Percentiles rank a stretch among this genome's conserved stretches.
Evolutionary conservation across 2,329 filamentous ascomycete genomes (phyloP).

Genomic region (Ascosphaera pollenicola): DNA sequence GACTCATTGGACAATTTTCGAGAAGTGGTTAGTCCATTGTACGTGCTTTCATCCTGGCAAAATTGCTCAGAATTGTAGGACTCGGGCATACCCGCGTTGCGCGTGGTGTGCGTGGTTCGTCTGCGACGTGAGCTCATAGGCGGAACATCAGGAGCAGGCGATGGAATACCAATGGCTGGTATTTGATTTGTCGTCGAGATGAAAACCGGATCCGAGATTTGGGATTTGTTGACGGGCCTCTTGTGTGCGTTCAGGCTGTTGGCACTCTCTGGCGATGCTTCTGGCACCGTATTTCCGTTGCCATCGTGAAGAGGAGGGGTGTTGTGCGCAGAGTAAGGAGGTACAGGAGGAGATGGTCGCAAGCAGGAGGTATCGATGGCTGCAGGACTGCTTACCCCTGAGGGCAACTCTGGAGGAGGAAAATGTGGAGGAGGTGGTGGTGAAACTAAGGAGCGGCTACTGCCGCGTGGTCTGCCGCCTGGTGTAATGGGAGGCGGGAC

Average conservation of each 20-base stretch:
- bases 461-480: slow-evolving; percentile 18
- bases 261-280: slow-evolving; percentile 9
- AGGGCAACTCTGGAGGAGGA: slow-evolving; percentile 9
- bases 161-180: slow-evolving; percentile 33
- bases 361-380: slow-evolving; percentile 18
- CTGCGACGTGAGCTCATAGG: slow-evolving; percentile 37
- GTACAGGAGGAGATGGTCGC: slow-evolving; percentile 20
- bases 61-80: background rate
- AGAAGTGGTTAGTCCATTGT: background rate
- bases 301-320: slow-evolving; percentile 30
- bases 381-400: slow-evolving; percentile 7
- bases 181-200: slow-evolving; percentile 33
- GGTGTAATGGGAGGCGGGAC: slow-evolving; percentile 17
- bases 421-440: slow-evolving; percentile 13
- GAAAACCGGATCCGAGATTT: slow-evolving; percentile 38
- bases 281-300: slow-evolving; percentile 20
- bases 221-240: slow-evolving; percentile 35
- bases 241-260: slow-evolving; percentile 22
- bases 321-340: slow-evolving; percentile 28
- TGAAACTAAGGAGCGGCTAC: slow-evolving; percentile 12
- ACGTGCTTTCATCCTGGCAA: background rate
- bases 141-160: slow-evolving; percentile 31
- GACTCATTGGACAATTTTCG: slow-evolving; percentile 27
- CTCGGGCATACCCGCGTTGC: background rate
- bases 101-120: slow-evolving; percentile 21